These are phyloP conservation scores for Tanacetum coccineum DNA, from an alignment of 129 eudicot species.

Conservation along the genomic window DNA sequence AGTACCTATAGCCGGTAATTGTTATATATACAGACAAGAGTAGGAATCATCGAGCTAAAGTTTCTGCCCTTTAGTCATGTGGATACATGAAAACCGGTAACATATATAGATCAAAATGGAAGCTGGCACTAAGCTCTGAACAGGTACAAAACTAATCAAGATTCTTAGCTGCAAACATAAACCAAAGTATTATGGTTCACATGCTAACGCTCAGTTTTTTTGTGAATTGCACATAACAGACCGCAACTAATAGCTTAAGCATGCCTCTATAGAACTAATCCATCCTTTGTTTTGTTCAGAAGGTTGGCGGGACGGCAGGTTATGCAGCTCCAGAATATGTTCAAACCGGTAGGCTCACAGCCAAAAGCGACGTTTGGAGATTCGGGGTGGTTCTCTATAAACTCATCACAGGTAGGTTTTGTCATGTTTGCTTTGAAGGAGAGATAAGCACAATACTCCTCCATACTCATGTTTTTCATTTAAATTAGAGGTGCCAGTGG, in stretches of 20 bases:
- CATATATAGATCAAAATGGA: conserved; percentile 55
- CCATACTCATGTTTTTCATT: too few relatives aligned
- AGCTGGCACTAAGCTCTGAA: conserved; percentile 75
- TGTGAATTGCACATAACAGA: background rate
- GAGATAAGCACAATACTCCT: too few relatives aligned
- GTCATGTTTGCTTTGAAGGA: too few relatives aligned
- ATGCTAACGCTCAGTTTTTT: conserved; percentile 23
- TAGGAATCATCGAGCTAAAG: conserved; percentile 73
- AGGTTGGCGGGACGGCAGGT: conserved; percentile 97
- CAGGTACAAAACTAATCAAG: conserved; percentile 41
- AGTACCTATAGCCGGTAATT: background rate
- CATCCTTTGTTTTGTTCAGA: background rate
- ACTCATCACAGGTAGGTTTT: conserved; percentile 67
- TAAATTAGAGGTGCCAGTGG: too few relatives aligned
- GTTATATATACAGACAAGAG: conserved; percentile 51
- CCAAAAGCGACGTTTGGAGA: conserved; percentile 94
- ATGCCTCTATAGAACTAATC: background rate
- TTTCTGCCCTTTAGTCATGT: conserved; percentile 83
- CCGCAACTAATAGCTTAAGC: background rate
- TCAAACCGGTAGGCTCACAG: conserved; percentile 69
- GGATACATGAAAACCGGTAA: conserved; percentile 76
- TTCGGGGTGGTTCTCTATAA: conserved; percentile 84
- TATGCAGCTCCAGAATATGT: conserved; percentile 90
- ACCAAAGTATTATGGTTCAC: too few relatives aligned
- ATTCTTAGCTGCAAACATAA: background rate